Conservation (phyloP, 768 basidiomycete genomes). For the Kwoniella europaea region DNA sequence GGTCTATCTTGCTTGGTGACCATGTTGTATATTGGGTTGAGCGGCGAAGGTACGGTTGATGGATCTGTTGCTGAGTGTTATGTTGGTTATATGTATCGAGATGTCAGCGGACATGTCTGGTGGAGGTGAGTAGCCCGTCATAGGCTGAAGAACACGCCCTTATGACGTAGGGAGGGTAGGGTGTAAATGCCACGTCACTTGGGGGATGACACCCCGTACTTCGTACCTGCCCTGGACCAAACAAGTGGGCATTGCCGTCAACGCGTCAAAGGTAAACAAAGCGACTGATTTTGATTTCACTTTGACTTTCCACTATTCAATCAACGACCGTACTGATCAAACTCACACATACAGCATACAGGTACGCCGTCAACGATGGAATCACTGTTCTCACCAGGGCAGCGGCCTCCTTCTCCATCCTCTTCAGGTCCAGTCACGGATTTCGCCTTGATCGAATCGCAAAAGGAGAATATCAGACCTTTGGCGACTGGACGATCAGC, state of each 20-base stretch:
- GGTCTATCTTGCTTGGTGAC: conserved; percentile 20
- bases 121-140: conserved; percentile 13
- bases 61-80: background rate
- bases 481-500: conserved; percentile 61
- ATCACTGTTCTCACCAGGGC: conserved; percentile 32
- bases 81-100: background rate
- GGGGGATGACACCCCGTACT: too few relatives aligned
- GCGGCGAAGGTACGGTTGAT: background rate
- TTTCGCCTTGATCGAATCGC: conserved; percentile 60
- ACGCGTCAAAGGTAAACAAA: conserved; percentile 18
- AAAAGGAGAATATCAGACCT: conserved; percentile 64
- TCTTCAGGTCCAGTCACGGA: conserved; percentile 58
- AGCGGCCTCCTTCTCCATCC: conserved; percentile 17
- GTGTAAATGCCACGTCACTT: conserved; percentile 12
- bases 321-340: conserved; percentile 3
- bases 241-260: conserved; percentile 4
- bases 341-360: background rate
- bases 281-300: conserved; percentile 27
- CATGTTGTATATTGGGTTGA: background rate
- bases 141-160: background rate
- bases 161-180: conserved; percentile 4
- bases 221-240: too few relatives aligned
- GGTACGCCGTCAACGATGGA: conserved; percentile 20
- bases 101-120: conserved; percentile 17
- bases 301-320: background rate